These are phyloP conservation scores for Talaromyces sp. DNA, from an alignment of 2,329 filamentous ascomycete species.

Conservation along the genomic window DNA sequence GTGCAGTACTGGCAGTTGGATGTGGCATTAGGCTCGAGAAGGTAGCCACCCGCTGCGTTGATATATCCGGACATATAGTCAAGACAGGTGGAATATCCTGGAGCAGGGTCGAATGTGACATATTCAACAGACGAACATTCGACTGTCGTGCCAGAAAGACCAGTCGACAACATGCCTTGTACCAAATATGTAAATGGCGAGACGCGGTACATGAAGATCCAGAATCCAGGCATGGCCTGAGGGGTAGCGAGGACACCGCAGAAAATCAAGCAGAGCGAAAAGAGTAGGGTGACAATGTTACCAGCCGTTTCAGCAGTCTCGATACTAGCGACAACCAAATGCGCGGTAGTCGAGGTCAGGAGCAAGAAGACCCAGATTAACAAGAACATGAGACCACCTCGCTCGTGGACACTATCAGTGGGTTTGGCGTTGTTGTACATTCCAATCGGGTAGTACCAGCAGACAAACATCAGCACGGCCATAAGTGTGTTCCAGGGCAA, in stretches of 20 bases:
- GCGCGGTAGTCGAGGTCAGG: conserved; percentile 68
- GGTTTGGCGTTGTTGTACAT: conserved; percentile 42
- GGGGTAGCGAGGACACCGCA: conserved; percentile 62
- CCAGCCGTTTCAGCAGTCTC: conserved; percentile 66
- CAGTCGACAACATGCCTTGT: conserved; percentile 38
- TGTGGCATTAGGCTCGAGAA: conserved; percentile 51
- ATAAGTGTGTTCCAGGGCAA: conserved; percentile 64
- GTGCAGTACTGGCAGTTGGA: conserved; percentile 55
- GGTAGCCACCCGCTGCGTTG: conserved; percentile 51
- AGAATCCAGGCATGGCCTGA: conserved; percentile 62
- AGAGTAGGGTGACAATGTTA: conserved; percentile 59
- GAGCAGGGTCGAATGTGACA: conserved; percentile 41
- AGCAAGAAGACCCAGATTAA: conserved; percentile 65
- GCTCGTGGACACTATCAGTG: conserved; percentile 43
- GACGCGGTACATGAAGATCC: conserved; percentile 72
- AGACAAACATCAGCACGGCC: conserved; percentile 60
- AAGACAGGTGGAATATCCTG: conserved; percentile 60
- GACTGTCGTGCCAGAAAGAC: conserved; percentile 29
- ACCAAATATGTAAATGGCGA: conserved; percentile 63
- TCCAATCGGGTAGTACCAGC: conserved; percentile 65
- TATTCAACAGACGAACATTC: conserved; percentile 35
- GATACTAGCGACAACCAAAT: conserved; percentile 69
- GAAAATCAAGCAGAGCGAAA: conserved; percentile 59
- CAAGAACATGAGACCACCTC: conserved; percentile 64
- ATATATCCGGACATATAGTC: conserved; percentile 61